These are phyloP conservation scores for Cryphonectria japonica DNA, from an alignment of 2,329 filamentous ascomycete genomes.

Conservation along the genomic window DNA sequence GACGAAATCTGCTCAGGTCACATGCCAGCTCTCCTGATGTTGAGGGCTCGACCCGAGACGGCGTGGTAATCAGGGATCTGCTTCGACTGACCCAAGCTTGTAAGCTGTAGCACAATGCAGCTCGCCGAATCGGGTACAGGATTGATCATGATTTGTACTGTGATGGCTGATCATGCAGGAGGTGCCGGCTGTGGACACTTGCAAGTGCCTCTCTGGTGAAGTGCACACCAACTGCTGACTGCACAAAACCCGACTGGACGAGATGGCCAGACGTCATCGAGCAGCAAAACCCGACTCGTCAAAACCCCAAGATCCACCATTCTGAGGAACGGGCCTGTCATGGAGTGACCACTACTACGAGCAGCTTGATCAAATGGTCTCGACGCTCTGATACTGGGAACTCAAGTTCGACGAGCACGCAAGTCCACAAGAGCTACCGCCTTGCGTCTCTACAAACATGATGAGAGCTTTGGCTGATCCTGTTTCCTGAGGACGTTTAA, in stretches of 20 bases:
- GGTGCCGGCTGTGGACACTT: not conserved
- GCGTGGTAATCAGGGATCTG: slow-evolving; percentile 10
- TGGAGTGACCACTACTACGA: not conserved
- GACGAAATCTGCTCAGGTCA: slow-evolving; percentile 14
- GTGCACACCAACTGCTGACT: not conserved
- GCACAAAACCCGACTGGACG: not conserved
- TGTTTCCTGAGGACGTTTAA: not conserved
- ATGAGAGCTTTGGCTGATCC: not conserved
- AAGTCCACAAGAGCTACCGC: not conserved
- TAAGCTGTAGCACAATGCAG: slow-evolving; percentile 23
- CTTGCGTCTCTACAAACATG: not conserved
- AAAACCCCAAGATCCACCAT: not conserved
- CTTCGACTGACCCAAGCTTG: slow-evolving; percentile 21
- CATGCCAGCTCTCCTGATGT: not conserved
- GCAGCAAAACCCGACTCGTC: not conserved
- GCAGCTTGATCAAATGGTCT: not conserved
- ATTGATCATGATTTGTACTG: not conserved
- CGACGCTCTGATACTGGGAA: not conserved
- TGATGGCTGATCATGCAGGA: slow-evolving; percentile 13
- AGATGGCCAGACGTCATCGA: slow-evolving; percentile 1
- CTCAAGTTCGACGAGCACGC: too few relatives aligned
- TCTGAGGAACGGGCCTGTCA: not conserved
- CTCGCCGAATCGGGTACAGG: slow-evolving; percentile 22
- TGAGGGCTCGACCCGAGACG: not conserved
- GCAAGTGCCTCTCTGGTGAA: not conserved